Evolutionary conservation across 176 grass and related monocot genomes (phyloP).

Genomic region (barley (Hordeum vulgare)): MorexV3_pseudomolecules_assembly NC_058520.1:138371106-138371605

Average conservation of each 20-base stretch:
- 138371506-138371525: conserved; percentile 47
- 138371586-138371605: conserved; percentile 67
- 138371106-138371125: conserved; percentile 64
- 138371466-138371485: conserved; percentile 85
- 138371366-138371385: conserved; percentile 51
- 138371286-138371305: conserved; percentile 64
- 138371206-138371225: conserved; percentile 1
- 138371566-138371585: conserved; percentile 52
- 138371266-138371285: conserved; percentile 25
- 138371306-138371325: conserved; percentile 89
- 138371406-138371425: conserved; percentile 80
- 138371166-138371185: conserved; percentile 7
- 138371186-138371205: not conserved
- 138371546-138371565: conserved; percentile 77
- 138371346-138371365: conserved; percentile 63
- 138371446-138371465: conserved; percentile 35
- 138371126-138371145: conserved; percentile 58
- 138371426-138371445: conserved; percentile 69
- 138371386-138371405: conserved; percentile 72
- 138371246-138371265: not conserved
- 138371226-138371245: not conserved
- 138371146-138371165: conserved; percentile 15
- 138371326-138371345: conserved; percentile 82
- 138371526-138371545: conserved; percentile 62
- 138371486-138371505: conserved; percentile 81